A percentile compares a stretch with the other conserved stretches of the same genome.
These are phyloP conservation scores for Candida frijolesensis DNA, from an alignment of 1,139 yeast species.

Conservation along the genomic window DNA sequence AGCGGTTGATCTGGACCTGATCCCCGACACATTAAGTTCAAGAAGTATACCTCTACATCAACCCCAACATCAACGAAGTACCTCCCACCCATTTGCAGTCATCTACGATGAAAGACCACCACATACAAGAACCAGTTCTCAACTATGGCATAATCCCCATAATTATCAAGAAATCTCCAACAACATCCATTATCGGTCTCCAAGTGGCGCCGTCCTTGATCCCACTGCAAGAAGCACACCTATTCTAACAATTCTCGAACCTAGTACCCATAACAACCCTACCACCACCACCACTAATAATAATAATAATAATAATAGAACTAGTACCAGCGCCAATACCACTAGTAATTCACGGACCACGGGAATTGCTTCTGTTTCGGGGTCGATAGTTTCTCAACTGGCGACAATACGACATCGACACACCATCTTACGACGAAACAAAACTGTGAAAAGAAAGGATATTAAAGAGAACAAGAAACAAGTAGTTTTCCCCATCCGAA, in stretches of 20 bases:
- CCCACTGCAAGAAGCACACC: slow-evolving; percentile 19
- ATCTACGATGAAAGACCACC: slow-evolving; percentile 16
- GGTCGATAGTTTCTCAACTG: slow-evolving; percentile 33
- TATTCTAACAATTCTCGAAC: slow-evolving; percentile 31
- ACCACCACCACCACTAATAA: too few species aligned
- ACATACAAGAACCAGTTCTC: slow-evolving; percentile 4
- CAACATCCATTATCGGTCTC: slow-evolving; percentile 9
- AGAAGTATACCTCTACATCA: slow-evolving; percentile 1
- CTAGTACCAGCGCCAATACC: not conserved
- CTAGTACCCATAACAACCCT: slow-evolving; percentile 5
- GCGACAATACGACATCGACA: slow-evolving; percentile 38
- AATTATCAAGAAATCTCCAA: slow-evolving; percentile 11
- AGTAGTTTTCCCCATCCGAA: slow-evolving; percentile 38
- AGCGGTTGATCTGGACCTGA: not conserved
- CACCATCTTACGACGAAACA: slow-evolving; percentile 32
- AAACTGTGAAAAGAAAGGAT: slow-evolving; percentile 27
- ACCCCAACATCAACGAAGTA: slow-evolving; percentile 16
- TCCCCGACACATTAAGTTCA: not conserved
- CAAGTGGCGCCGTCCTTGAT: slow-evolving; percentile 1
- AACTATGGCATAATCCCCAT: slow-evolving; percentile 11
- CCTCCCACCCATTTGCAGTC: slow-evolving; percentile 26
- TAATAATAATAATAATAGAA: too few species aligned
- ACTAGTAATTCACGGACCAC: not conserved
- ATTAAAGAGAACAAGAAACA: slow-evolving; percentile 12
- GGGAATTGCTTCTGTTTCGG: slow-evolving; percentile 15